Conservation (phyloP, 2,329 filamentous ascomycete genomes). For the Beauveria pseudobassiana region DNA sequence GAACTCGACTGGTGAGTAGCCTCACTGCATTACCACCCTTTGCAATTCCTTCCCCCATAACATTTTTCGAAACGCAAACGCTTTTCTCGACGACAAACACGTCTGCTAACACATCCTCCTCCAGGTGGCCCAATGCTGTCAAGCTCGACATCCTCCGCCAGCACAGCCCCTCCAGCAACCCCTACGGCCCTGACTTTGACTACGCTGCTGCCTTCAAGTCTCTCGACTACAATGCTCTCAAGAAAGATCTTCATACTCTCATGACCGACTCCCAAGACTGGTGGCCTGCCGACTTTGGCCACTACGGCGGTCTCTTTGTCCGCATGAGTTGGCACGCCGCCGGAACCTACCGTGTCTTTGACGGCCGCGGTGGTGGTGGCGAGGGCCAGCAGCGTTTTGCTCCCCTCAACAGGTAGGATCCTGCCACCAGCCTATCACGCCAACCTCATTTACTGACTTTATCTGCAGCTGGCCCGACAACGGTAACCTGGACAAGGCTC, state of each 20-base stretch:
- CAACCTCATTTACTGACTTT: conserved; percentile 18
- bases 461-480: conserved; percentile 64
- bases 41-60: neutral
- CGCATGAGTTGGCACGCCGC: conserved; percentile 77
- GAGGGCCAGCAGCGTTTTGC: conserved; percentile 72
- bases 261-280: conserved; percentile 75
- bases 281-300: conserved; percentile 77
- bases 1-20: conserved; percentile 6
- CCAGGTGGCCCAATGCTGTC: conserved; percentile 46
- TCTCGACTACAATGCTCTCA: conserved; percentile 58
- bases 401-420: conserved; percentile 52
- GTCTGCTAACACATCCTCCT: neutral
- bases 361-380: conserved; percentile 68
- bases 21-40: neutral
- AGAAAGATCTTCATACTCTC: conserved; percentile 63
- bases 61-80: neutral
- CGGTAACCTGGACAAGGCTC: conserved; percentile 70
- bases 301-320: conserved; percentile 74
- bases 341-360: conserved; percentile 67
- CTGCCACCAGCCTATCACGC: neutral
- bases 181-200: conserved; percentile 58
- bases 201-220: conserved; percentile 66
- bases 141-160: conserved; percentile 67
- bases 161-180: conserved; percentile 56
- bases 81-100: neutral